Evolutionary conservation across 176 grass and related monocot species (phyloP), one percentile per base, ranked within the genome.

Genomic region (Dactylis glomerata): DNA sequence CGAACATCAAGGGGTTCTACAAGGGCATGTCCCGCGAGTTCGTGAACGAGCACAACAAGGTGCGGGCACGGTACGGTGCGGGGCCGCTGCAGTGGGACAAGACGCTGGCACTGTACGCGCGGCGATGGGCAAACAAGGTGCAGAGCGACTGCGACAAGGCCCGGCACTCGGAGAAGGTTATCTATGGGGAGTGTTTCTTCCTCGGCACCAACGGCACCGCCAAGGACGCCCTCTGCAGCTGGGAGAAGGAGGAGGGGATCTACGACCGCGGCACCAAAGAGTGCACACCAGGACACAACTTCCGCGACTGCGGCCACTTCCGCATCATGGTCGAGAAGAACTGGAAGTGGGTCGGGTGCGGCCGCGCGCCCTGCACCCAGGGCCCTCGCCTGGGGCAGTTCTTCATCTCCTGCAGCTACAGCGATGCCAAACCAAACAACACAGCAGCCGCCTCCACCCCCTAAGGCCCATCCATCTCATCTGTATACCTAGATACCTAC

Each of bases 351-450:
- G 6, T 90, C 34, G 84, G 83, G 0, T 90, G 88, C 83, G 88
- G 26, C 11, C 83, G 88, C 2, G 32, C 64, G 14, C 70, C 41
- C 2, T 73, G 70, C 42, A 45, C 44, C 7, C 2, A 0, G 24
- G 70, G 70, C 3, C 24, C 24, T 0, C 41, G 70, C 0, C 24
- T 5, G 1, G 70, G 70, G 5, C 14, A 47, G 41, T 73, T 79
- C 88, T 83, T 90, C 84, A 75, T 90, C 46, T 24, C 37, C 3
- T 90, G 88, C 88, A 90, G 78, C 74, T 86, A 90, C 70, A 17
- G n/a, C 24, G 13, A 24, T 14, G 15, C 8, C 7, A 73, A 45
- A 45, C 70, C 70, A 16, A 19, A 73, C 64, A 6, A 27, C 59
- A 63, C 61, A 14, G 3, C 3, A 12, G 49, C 3, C 7, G 17